Evolutionary conservation across 192 early-diverging fungal genomes (phyloP), one percentile per base, ranked within the genome.

Genomic region (Podila minutissima): DNA sequence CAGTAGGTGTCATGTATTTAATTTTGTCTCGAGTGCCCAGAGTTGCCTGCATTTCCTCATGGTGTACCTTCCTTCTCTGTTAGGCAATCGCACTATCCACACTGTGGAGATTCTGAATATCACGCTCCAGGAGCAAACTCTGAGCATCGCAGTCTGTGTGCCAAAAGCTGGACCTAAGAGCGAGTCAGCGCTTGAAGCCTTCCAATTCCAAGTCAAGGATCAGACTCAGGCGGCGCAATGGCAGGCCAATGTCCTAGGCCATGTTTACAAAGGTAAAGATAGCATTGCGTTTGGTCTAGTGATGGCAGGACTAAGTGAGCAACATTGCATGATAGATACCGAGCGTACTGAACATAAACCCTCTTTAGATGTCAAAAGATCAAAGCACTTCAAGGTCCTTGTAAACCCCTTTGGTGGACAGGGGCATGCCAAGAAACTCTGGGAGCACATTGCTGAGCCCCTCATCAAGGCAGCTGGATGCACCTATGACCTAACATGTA

Each of bases 371-470:
- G 11, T 83, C 15, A 67, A 71, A 48, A 59, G 33, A 19, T 67
- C 50, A 17, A 85, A 85, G 33, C 77, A 81, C 59, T 67, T 86
- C 68, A 87, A 85, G 58, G 83, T 95, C 10, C 73, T 95, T 15
- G 74, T 93, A 9, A 95, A 95, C 74, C 94, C 94, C 0, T 92
- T 90, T 77, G 88, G 92, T 62, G 94, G 94, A 10, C 88, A 88
- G 49, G 91, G 91, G 64, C 84, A 89, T 26, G 92, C 92, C 10
- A 68, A 72, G 33, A 78, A 83, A 29, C 87, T 89, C 15, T 95
- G 86, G 70, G 67, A 90, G 20, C 35, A 59, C 4, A 66, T 84
- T 33, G 89, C 92, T 3, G 72, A 75, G 65, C 92, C 93, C 2
- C 82, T 95, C 50, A 83, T 94, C 67, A 81, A 86, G 33, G 82